A percentile compares a stretch with the other conserved stretches of the same genome.
Conservation (phyloP, 805 yeast genomes). For the Sungouiella blattae region DNA sequence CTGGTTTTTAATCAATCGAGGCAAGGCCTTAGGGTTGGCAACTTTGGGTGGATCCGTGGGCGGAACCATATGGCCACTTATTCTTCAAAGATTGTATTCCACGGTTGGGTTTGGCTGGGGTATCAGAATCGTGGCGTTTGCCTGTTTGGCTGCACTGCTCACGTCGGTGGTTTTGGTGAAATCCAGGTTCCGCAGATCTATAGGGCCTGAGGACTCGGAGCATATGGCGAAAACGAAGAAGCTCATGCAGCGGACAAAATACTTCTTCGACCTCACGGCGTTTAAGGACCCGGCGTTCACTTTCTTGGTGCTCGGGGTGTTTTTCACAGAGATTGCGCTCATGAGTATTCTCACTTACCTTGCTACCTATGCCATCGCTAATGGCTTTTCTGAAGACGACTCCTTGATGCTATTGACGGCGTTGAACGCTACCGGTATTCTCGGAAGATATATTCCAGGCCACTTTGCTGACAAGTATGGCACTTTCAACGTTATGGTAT, state of each 20-base stretch:
- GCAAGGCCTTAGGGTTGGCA: constrained; percentile 58
- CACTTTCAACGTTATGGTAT: constrained; percentile 52
- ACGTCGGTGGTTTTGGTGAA: constrained; percentile 24
- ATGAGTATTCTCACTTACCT: constrained; percentile 52
- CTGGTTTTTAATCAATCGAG: constrained; percentile 61
- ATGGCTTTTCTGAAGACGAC: constrained; percentile 42
- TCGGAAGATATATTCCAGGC: constrained; percentile 58
- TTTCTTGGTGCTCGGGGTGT: constrained; percentile 37
- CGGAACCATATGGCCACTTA: constrained; percentile 58
- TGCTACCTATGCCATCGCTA: constrained; percentile 53
- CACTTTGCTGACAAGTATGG: constrained; percentile 53
- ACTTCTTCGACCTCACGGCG: constrained; percentile 35
- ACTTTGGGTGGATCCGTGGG: constrained; percentile 67
- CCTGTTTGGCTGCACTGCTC: constrained; percentile 25
- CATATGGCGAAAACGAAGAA: constrained; percentile 1
- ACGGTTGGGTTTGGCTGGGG: constrained; percentile 61
- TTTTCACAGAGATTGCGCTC: constrained; percentile 49
- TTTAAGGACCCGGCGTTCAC: constrained; percentile 36
- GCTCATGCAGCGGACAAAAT: constrained; percentile 1
- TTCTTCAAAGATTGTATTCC: constrained; percentile 43
- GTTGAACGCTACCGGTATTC: constrained; percentile 43
- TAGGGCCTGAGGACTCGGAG: constrained; percentile 1
- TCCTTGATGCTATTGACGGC: constrained; percentile 45
- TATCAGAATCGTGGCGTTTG: constrained; percentile 43
- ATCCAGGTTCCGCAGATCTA: constrained; percentile 20